Base-by-base conservation (phyloP, 495 filamentous ascomycete species). In the Rusavskia elegans region DNA sequence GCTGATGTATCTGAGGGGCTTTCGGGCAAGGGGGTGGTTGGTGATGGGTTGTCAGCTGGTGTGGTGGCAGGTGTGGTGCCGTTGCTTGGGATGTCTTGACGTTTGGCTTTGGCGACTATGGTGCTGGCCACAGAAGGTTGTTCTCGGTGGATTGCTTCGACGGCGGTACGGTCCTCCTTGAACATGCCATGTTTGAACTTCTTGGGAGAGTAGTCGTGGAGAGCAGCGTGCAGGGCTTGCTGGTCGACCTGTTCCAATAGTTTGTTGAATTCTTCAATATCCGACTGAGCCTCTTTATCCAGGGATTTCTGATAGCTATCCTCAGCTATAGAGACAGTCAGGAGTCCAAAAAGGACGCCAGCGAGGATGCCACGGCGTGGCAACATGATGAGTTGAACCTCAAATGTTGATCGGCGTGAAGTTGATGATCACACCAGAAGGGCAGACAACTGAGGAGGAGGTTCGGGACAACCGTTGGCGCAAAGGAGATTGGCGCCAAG, bases 181-280 rank as follows among this genome's bases (percentile, higher is more conserved):
- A 69, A 77, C 58, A 76, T 66, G 56, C 74, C 75, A 59, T 78
- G 64, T 52, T 71, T 65, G 59, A 72, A 78, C 58, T 69, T 63
- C 46, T 61, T 72, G 39, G 62, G 63, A 51, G 71, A 67, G 48
- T 72, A 63, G 49, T 62, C 61, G 57, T 78, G 74, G 45, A 78
- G 64, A 44, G 68, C 71, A 50, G 68, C 66, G 61, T 78, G 75
- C 32, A 77, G 58, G 41, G 66, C 61, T 44, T 62, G 57, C 37
- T 65, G 66, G 44, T 70, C 59, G 52, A 68, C 65, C 49, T 66
- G 59, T 50, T 63, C 64, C n/a, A 68, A 61, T 2, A 70, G 57
- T n/a, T 67, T 63, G 49, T 67, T 61, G 54, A 72, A 62, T 44
- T 44, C 50, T 35, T 49, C 57, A 5, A 59, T 13, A 45, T 57